Conservation (phyloP, 179 eudicot species). For the Camellia oleifera region DNA sequence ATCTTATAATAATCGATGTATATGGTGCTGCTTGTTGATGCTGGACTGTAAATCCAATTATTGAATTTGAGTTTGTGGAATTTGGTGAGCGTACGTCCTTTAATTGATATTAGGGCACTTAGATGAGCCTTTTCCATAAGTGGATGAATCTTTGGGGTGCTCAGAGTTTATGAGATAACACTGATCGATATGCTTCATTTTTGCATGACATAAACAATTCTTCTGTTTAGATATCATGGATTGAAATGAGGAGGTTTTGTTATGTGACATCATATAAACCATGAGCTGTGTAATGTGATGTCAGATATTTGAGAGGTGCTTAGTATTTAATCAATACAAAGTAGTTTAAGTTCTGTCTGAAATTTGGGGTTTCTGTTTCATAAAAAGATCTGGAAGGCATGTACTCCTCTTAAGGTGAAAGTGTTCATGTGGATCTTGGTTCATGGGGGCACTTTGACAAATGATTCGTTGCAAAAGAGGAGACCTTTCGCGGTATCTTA, state of each 20-base stretch:
- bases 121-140: background rate
- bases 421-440: too few relatives aligned
- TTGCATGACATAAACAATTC: too few relatives aligned
- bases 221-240: too few relatives aligned
- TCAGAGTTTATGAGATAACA: background rate
- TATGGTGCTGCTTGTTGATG: conserved; percentile 9
- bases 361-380: background rate
- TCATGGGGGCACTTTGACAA: too few relatives aligned
- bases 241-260: background rate
- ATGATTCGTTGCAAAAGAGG: too few relatives aligned
- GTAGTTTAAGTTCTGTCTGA: background rate
- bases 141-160: background rate
- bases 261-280: background rate
- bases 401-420: too few relatives aligned
- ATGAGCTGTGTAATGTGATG: background rate
- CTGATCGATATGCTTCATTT: background rate
- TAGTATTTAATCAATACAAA: background rate
- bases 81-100: background rate
- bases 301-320: background rate
- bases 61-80: background rate
- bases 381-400: too few relatives aligned
- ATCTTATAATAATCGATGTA: background rate
- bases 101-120: background rate
- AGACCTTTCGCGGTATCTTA: too few relatives aligned
- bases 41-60: background rate